Evolutionary conservation across 345 rosid genomes (phyloP).

Genomic region (Ceriops zippeliana): DNA sequence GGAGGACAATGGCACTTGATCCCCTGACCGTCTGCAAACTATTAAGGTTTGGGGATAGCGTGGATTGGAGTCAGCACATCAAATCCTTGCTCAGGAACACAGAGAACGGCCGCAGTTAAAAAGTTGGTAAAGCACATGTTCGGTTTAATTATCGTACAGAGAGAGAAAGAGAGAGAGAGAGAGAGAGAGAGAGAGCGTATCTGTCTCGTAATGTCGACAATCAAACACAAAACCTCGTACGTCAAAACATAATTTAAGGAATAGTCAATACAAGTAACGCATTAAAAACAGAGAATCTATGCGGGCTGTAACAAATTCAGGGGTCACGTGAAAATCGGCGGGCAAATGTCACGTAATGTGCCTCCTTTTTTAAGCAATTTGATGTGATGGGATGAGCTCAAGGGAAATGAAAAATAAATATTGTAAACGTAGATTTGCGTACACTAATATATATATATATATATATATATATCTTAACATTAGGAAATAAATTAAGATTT

Average conservation of each 20-base stretch:
- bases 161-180: too few species aligned
- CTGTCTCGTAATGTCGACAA: background rate
- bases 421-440: too few species aligned
- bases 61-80: constrained; percentile 13
- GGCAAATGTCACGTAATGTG: too few species aligned
- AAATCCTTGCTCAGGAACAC: background rate
- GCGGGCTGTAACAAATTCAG: background rate
- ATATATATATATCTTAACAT: too few species aligned
- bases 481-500: too few species aligned
- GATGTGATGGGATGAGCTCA: too few species aligned
- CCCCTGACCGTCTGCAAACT: too few species aligned
- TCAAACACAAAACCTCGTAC: constrained; percentile 4
- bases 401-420: too few species aligned
- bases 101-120: background rate
- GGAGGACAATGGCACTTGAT: too few species aligned
- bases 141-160: background rate
- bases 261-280: background rate
- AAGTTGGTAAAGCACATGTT: background rate
- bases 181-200: background rate
- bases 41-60: background rate
- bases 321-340: background rate
- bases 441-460: too few species aligned
- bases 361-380: too few species aligned
- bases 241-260: background rate
- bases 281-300: background rate